A percentile compares a stretch with the other conserved stretches of the same genome.
phyloP scores from a whole-genome alignment of 306 rosid genomes.

The Dryas drummondii region DNA sequence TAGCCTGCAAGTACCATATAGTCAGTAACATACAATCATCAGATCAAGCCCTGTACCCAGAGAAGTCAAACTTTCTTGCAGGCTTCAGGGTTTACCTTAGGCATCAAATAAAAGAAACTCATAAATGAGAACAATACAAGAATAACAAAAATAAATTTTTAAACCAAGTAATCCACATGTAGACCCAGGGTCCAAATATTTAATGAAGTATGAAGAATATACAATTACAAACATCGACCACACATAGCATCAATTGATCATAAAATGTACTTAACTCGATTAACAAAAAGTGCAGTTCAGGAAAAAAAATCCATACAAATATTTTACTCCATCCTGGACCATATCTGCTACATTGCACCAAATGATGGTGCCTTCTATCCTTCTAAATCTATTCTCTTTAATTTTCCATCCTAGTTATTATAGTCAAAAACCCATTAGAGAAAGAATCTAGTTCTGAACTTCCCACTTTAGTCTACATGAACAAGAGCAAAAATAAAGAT shows the following conservation, averaged over 20 bases:
- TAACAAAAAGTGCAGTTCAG: background rate
- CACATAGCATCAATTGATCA: background rate
- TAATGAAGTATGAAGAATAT: background rate
- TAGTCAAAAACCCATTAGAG: no score
- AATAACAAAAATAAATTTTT: background rate
- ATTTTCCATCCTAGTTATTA: background rate
- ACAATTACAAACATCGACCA: background rate
- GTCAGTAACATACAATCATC: slow-evolving; percentile 10
- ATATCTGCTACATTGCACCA: background rate
- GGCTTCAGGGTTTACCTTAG: background rate
- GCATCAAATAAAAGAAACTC: background rate
- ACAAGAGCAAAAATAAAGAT: background rate
- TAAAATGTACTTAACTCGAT: background rate
- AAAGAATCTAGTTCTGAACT: background rate
- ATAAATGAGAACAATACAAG: background rate
- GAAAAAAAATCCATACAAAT: background rate
- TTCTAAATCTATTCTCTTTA: background rate
- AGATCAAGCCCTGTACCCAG: background rate
- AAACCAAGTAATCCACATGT: background rate
- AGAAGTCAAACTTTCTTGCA: background rate
- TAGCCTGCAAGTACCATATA: slow-evolving; percentile 50
- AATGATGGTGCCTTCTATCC: background rate
- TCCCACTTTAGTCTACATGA: background rate
- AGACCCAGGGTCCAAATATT: background rate
- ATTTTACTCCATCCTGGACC: background rate